These are phyloP conservation scores for Xylona heveae DNA, from an alignment of 495 filamentous ascomycete genomes.

Conservation along the genomic window DNA sequence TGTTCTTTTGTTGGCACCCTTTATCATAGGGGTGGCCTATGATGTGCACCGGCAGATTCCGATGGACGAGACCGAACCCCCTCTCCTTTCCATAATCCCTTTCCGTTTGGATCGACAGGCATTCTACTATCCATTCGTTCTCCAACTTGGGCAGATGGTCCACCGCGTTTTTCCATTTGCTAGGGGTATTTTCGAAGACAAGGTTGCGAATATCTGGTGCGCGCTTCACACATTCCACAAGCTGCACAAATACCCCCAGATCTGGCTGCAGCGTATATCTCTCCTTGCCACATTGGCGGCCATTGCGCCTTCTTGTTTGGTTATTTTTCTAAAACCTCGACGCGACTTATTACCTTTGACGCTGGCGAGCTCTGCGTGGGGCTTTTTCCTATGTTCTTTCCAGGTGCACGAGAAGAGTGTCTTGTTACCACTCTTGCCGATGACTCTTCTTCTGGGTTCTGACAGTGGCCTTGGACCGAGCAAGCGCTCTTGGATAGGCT, in stretches of 20 bases:
- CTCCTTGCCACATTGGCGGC: conserved; percentile 51
- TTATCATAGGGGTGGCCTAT: conserved; percentile 41
- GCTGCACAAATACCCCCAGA: conserved; percentile 34
- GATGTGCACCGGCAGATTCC: conserved; percentile 32
- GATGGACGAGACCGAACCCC: conserved; percentile 23
- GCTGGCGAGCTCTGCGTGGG: conserved; percentile 71
- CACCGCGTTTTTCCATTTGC: conserved; percentile 90
- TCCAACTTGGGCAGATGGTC: conserved; percentile 60
- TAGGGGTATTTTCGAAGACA: conserved; percentile 90
- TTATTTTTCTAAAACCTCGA: conserved; percentile 59
- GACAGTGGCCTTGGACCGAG: conserved; percentile 53
- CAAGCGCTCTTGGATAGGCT: conserved; percentile 73
- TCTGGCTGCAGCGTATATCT: conserved; percentile 54
- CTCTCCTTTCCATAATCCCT: conserved; percentile 30
- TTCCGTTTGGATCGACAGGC: conserved; percentile 43
- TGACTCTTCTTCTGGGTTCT: conserved; percentile 66
- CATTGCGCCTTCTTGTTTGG: conserved; percentile 54
- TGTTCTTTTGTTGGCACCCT: conserved; percentile 47
- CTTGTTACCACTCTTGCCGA: conserved; percentile 72
- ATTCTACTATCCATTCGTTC: conserved; percentile 44
- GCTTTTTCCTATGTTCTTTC: conserved; percentile 91
- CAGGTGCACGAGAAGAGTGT: conserved; percentile 98
- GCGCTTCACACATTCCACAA: conserved; percentile 76
- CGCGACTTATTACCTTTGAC: conserved; percentile 59
- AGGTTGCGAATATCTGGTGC: conserved; percentile 97